phyloP scores from a whole-genome alignment of 2,329 filamentous ascomycete species.

The Ceratocystis lukuohia region DNA sequence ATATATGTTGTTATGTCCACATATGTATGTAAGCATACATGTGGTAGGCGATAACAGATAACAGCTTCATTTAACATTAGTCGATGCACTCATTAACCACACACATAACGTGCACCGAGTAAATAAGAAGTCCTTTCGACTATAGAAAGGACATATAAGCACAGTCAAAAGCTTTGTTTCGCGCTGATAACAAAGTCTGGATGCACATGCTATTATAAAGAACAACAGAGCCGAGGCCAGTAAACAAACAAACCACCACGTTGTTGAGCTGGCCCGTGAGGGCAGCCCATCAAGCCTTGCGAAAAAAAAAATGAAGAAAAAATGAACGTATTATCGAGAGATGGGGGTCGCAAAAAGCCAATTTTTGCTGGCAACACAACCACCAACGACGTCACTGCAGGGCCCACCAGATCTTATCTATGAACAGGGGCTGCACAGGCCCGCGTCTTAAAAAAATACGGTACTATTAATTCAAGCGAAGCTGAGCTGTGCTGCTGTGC shows the following conservation, averaged over 20 bases:
- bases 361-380: background rate
- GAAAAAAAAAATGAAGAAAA: background rate
- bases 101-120: background rate
- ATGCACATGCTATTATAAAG: background rate
- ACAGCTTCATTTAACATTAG: background rate
- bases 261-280: background rate
- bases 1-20: too few relatives aligned
- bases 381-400: slow-evolving; percentile 4
- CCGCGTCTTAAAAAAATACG: background rate
- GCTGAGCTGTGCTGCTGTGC: background rate
- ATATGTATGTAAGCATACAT: too few relatives aligned
- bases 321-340: slow-evolving; percentile 3
- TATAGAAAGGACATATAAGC: background rate
- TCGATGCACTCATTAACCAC: background rate
- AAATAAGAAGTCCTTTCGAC: too few relatives aligned
- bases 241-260: slow-evolving; percentile 4
- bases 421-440: background rate
- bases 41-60: background rate
- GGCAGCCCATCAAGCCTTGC: background rate
- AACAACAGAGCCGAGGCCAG: background rate
- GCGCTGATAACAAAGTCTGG: background rate
- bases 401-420: slow-evolving; percentile 3
- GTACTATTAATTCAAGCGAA: background rate
- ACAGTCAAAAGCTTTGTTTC: background rate
- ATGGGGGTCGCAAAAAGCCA: background rate